phyloP scores from a whole-genome alignment of 495 filamentous ascomycete genomes.

The Darksidea phi region DNA sequence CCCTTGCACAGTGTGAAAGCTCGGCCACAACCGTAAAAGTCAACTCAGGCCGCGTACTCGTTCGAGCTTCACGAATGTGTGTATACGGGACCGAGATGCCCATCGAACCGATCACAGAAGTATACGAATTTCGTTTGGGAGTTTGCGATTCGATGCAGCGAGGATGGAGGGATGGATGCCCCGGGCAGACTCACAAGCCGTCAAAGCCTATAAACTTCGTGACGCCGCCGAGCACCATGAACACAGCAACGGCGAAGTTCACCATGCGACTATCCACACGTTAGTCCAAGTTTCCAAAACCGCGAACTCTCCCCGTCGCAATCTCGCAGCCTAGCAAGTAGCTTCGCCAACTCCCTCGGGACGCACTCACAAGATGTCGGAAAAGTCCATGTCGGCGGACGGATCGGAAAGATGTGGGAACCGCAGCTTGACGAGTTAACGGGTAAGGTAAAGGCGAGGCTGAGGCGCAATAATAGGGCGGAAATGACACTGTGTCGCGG shows the following conservation, averaged over 20 bases:
- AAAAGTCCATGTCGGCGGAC: constrained; percentile 44
- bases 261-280: constrained; percentile 70
- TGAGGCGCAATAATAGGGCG: no score
- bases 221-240: constrained; percentile 90
- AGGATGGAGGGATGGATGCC: background rate
- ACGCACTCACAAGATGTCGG: constrained; percentile 47
- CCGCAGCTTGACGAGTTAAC: background rate
- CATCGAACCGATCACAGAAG: background rate
- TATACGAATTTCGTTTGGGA: background rate
- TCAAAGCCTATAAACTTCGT: constrained; percentile 72
- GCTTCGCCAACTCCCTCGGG: constrained; percentile 11
- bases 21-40: background rate
- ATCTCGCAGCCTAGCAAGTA: constrained; percentile 6
- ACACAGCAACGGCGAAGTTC: constrained; percentile 81
- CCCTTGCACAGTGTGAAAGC: background rate
- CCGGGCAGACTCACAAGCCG: constrained; percentile 52
- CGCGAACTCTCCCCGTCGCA: background rate
- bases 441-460: no score
- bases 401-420: constrained; percentile 10
- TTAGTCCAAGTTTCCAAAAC: constrained; percentile 34
- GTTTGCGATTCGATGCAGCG: constrained; percentile 3
- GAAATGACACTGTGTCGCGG: no score
- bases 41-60: background rate
- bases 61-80: no score
- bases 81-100: no score